A percentile compares a stretch with the other conserved stretches of the same genome.
Conservation (phyloP, 176 grass and related monocot species). For the Eragrostis curvula region DNA sequence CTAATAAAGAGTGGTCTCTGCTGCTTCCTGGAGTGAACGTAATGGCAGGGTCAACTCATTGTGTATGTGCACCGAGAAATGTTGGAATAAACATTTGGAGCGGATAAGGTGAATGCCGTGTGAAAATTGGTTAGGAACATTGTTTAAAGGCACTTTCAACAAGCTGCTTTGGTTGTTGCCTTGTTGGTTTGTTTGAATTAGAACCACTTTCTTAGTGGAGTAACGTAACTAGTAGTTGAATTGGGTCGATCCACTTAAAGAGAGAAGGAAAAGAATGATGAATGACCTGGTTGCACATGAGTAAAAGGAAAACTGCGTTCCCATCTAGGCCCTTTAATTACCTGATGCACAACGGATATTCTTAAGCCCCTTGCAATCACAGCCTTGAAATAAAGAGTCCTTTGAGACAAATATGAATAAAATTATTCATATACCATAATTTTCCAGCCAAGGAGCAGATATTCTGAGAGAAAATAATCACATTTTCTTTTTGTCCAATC, state of each 20-base stretch:
- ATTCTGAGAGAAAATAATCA: too few relatives aligned
- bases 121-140: not conserved
- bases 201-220: not conserved
- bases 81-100: constrained; percentile 1
- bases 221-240: not conserved
- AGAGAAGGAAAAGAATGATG: not conserved
- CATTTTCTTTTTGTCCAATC: not conserved
- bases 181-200: not conserved
- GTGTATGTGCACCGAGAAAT: not conserved
- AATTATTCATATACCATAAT: too few relatives aligned
- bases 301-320: too few relatives aligned
- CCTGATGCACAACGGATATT: too few relatives aligned
- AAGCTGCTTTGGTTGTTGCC: not conserved
- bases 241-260: not conserved
- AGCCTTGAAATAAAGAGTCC: too few relatives aligned
- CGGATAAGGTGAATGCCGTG: constrained; percentile 4
- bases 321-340: too few relatives aligned
- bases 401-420: too few relatives aligned
- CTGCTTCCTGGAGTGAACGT: not conserved
- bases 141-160: not conserved
- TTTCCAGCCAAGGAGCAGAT: too few relatives aligned
- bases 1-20: constrained; percentile 30
- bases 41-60: constrained; percentile 12
- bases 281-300: too few relatives aligned
- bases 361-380: too few relatives aligned